phyloP scores from a whole-genome alignment of 116 monocot genomes.

The Posidonia oceanica region DNA sequence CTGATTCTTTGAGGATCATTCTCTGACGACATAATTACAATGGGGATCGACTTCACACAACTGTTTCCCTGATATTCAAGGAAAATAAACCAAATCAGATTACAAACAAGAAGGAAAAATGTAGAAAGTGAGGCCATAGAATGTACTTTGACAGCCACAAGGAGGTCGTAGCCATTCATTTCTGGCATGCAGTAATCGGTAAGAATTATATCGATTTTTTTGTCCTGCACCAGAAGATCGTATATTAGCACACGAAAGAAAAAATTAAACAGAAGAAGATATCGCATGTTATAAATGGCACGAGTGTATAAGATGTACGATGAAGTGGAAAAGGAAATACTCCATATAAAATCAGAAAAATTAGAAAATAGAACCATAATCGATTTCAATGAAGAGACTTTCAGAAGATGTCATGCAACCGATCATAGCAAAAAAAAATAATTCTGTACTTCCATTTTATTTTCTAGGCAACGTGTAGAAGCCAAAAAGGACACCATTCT shows the following conservation, averaged over 20 bases:
- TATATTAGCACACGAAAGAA: background rate
- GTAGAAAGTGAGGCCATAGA: background rate
- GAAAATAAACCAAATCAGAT: constrained; percentile 1
- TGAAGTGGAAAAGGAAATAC: too few species aligned
- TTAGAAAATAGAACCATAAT: too few species aligned
- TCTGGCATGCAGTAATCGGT: constrained; percentile 92
- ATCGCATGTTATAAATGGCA: background rate
- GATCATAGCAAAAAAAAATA: too few species aligned
- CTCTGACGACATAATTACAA: constrained; percentile 85
- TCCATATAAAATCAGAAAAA: too few species aligned
- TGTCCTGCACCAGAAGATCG: constrained; percentile 22
- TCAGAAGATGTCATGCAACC: too few species aligned
- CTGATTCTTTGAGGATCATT: constrained; percentile 74
- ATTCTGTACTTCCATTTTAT: too few species aligned
- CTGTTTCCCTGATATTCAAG: constrained; percentile 32
- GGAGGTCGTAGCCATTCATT: constrained; percentile 86
- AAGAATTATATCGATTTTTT: constrained; percentile 72
- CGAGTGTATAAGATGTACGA: too few species aligned
- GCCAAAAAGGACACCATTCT: too few species aligned
- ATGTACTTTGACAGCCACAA: constrained; percentile 63
- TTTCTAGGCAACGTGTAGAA: too few species aligned
- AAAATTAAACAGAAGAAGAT: background rate
- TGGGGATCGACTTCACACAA: constrained; percentile 43
- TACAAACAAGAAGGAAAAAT: background rate
- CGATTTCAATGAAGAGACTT: too few species aligned